phyloP scores from a whole-genome alignment of 495 filamentous ascomycete species.

The Penicillium cosmopolitanum region DNA sequence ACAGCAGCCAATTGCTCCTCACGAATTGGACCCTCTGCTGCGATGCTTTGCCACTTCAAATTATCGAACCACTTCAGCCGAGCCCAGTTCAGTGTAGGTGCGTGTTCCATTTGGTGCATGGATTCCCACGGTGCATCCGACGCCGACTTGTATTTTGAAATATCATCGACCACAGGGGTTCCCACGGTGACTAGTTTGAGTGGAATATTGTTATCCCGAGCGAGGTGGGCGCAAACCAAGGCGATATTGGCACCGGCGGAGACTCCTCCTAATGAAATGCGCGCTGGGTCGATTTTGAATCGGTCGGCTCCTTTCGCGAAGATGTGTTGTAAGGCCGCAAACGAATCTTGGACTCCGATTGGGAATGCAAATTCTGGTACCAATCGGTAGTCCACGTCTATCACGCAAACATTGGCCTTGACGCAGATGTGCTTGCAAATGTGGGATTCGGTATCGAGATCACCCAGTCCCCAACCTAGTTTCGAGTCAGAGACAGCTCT shows the following conservation, averaged over 20 bases:
- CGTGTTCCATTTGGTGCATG: constrained; percentile 46
- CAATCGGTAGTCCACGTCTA: constrained; percentile 58
- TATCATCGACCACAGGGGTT: constrained; percentile 43
- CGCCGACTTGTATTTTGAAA: constrained; percentile 39
- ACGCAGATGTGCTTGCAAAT: constrained; percentile 36
- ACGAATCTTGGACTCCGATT: constrained; percentile 51
- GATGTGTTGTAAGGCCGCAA: constrained; percentile 40
- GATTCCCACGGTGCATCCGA: constrained; percentile 51
- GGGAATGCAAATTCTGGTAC: constrained; percentile 52
- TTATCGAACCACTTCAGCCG: constrained; percentile 51
- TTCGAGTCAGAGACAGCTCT: neutral
- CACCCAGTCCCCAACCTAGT: constrained; percentile 52
- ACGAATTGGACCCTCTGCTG: constrained; percentile 1
- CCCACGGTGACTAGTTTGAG: constrained; percentile 45
- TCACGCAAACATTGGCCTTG: constrained; percentile 47
- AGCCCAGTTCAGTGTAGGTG: constrained; percentile 51
- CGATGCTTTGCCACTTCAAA: constrained; percentile 32
- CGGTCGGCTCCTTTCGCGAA: constrained; percentile 30
- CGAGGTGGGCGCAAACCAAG: constrained; percentile 50
- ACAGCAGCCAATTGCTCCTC: constrained; percentile 22
- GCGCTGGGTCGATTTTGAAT: constrained; percentile 47
- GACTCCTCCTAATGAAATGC: constrained; percentile 53
- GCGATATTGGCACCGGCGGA: constrained; percentile 54
- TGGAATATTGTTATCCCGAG: constrained; percentile 48
- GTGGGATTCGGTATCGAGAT: constrained; percentile 43